A percentile compares a stretch with the other conserved stretches of the same genome.
phyloP scores from a whole-genome alignment of 108 stramenopile species.

The Nitzschia palea region DNA sequence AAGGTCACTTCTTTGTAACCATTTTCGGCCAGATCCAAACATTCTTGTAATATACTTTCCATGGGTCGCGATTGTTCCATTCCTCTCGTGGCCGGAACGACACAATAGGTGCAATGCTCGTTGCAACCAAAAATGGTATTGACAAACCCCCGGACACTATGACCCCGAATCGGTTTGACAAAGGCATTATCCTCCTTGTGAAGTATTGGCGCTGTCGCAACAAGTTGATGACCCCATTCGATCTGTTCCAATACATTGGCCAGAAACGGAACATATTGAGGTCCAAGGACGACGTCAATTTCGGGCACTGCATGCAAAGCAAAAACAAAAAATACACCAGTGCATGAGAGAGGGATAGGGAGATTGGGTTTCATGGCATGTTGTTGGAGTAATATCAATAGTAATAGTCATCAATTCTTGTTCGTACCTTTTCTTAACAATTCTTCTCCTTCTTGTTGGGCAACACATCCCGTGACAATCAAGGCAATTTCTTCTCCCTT shows the following conservation, averaged over 20 bases:
- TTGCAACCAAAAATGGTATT: conserved; percentile 87
- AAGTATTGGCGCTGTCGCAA: conserved; percentile 67
- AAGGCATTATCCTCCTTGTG: conserved; percentile 48
- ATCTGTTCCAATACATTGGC: conserved; percentile 61
- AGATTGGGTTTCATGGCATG: too few relatives aligned
- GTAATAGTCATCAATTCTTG: too few relatives aligned
- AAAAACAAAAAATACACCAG: too few relatives aligned
- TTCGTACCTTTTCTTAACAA: conserved; percentile 73
- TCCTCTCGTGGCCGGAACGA: conserved; percentile 85
- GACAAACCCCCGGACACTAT: conserved; percentile 79
- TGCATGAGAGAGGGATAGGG: too few relatives aligned
- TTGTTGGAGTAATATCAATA: too few relatives aligned
- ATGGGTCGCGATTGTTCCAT: conserved; percentile 89
- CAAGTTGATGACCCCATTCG: conserved; percentile 66
- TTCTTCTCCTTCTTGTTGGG: conserved; percentile 93
- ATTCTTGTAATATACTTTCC: conserved; percentile 84
- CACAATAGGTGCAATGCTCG: conserved; percentile 94
- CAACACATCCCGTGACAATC: conserved; percentile 95
- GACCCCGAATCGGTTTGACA: conserved; percentile 59
- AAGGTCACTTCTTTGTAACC: conserved; percentile 90
- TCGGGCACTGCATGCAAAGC: too few relatives aligned
- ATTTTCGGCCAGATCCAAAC: conserved; percentile 54
- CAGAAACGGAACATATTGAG: conserved; percentile 72
- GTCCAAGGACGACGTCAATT: conserved; percentile 91
- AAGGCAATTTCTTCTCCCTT: conserved; percentile 75